Conservation (phyloP, 768 basidiomycete species). For the Podaxis sp. region DNA sequence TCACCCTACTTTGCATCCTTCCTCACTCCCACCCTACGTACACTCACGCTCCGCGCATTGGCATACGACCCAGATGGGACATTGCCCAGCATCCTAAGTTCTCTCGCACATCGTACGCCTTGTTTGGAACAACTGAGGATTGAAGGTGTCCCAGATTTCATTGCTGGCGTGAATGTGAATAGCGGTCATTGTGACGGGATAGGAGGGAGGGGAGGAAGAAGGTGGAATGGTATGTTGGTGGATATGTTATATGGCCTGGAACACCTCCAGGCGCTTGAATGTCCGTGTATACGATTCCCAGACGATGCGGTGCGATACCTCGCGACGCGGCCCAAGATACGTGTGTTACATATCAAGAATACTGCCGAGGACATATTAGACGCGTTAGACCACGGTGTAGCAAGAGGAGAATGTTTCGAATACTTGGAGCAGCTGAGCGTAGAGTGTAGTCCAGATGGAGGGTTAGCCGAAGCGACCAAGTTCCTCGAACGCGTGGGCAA, state of each 20-base stretch:
- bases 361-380: background rate
- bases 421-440: conserved; percentile 4
- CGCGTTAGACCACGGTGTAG: background rate
- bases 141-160: background rate
- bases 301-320: conserved; percentile 3
- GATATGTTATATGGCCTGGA: background rate
- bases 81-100: background rate
- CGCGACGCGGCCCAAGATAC: conserved; percentile 1
- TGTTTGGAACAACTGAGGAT: background rate
- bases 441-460: conserved; percentile 1
- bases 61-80: background rate
- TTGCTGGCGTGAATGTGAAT: background rate
- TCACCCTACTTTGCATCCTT: conserved; percentile 7
- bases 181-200: background rate
- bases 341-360: background rate
- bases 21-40: background rate
- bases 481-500: background rate
- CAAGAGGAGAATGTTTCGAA: background rate
- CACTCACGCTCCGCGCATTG: background rate
- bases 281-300: background rate
- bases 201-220: background rate
- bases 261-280: background rate
- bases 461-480: background rate
- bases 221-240: background rate
- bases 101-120: background rate